Conservation (phyloP, 2,329 filamentous ascomycete genomes). For the Mariannaea sp. region DNA sequence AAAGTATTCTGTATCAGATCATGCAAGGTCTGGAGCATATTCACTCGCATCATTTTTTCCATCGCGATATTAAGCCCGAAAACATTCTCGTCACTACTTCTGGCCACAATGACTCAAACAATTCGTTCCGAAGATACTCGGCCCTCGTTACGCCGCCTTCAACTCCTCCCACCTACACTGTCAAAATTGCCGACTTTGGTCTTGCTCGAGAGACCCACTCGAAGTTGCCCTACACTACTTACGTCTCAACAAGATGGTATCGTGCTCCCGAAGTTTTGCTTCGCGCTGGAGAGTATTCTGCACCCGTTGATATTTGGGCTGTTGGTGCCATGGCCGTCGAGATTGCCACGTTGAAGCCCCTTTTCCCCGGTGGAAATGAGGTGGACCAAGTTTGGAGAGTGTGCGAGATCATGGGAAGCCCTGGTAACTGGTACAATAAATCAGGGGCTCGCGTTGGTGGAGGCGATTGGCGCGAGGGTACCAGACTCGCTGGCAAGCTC, state of each 20-base stretch:
- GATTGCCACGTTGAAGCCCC: slow-evolving; percentile 91
- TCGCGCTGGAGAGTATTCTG: slow-evolving; percentile 93
- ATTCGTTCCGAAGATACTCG: slow-evolving; percentile 91
- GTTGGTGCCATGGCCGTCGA: slow-evolving; percentile 98
- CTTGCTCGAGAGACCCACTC: slow-evolving; percentile 97
- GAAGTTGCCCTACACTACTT: slow-evolving; percentile 94
- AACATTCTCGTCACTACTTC: slow-evolving; percentile 97
- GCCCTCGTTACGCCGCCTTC: slow-evolving; percentile 91
- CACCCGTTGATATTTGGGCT: slow-evolving; percentile 98
- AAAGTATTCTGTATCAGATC: slow-evolving; percentile 98
- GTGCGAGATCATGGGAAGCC: slow-evolving; percentile 99
- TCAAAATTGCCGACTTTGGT: slow-evolving; percentile 98
- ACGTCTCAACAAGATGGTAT: slow-evolving; percentile 98
- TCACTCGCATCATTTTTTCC: slow-evolving; percentile 95
- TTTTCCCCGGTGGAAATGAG: slow-evolving; percentile 97
- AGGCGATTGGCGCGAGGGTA: slow-evolving; percentile 96
- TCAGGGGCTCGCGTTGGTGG: slow-evolving; percentile 84
- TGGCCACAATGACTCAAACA: slow-evolving; percentile 77
- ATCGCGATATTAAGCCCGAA: slow-evolving; percentile 98
- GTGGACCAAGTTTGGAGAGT: slow-evolving; percentile 99
- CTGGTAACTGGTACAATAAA: slow-evolving; percentile 97
- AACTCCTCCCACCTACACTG: slow-evolving; percentile 89
- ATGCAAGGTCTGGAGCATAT: slow-evolving; percentile 96
- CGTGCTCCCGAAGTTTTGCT: slow-evolving; percentile 93
- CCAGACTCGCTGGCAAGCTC: slow-evolving; percentile 88